A percentile compares a stretch with the other conserved stretches of the same genome.
These are phyloP conservation scores for Pelargonium australe DNA, from an alignment of 441 rosid genomes.

Conservation along the genomic window DNA sequence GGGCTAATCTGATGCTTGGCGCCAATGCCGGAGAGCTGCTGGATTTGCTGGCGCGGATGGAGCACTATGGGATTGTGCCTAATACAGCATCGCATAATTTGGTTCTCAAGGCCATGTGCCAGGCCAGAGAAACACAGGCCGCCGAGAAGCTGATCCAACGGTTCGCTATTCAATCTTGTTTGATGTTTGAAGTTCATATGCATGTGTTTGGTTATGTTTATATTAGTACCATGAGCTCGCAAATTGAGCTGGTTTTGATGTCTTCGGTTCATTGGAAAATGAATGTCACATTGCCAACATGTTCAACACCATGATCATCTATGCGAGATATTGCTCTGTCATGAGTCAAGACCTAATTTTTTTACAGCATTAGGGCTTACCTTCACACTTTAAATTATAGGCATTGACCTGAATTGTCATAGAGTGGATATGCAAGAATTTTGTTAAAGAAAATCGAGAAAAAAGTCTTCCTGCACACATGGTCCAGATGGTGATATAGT, in stretches of 20 bases:
- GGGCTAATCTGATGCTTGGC: conserved; percentile 71
- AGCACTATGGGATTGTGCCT: conserved; percentile 25
- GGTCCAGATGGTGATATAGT: no score
- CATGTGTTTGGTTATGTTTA: background rate
- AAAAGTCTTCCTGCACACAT: no score
- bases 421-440: no score
- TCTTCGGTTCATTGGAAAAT: background rate
- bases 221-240: background rate
- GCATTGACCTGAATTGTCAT: no score
- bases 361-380: no score
- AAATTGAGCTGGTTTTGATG: background rate
- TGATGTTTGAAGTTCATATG: background rate
- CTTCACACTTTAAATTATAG: no score
- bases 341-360: no score
- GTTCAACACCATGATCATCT: background rate
- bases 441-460: no score
- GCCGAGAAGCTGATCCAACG: conserved; percentile 68
- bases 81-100: conserved; percentile 73
- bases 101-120: conserved; percentile 70
- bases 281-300: background rate
- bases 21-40: conserved; percentile 24
- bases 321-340: background rate
- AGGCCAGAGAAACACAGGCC: conserved; percentile 50
- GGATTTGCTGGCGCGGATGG: conserved; percentile 8
- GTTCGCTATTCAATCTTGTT: conserved; percentile 30